These are phyloP conservation scores for Skeletonema grethae DNA, from an alignment of 108 stramenopile species.

Conservation along the genomic window DNA sequence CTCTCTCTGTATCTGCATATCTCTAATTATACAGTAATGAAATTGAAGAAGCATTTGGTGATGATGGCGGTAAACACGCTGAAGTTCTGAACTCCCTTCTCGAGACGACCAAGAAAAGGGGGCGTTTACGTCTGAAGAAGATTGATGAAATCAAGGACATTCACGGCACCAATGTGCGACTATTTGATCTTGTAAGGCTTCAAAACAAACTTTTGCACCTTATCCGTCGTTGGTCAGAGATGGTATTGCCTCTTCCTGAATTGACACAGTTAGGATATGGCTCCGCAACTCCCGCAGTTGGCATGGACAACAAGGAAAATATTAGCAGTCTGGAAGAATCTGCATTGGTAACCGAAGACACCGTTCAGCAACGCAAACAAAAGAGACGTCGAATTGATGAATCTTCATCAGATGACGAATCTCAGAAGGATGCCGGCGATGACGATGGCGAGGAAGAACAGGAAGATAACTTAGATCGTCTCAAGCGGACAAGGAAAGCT, in stretches of 20 bases:
- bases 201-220: constrained; percentile 28
- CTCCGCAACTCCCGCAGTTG: background rate
- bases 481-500: constrained; percentile 19
- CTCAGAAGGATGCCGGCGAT: constrained; percentile 24
- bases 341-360: background rate
- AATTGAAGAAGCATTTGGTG: constrained; percentile 22
- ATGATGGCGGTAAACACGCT: constrained; percentile 22
- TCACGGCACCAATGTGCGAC: background rate
- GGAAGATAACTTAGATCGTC: constrained; percentile 14
- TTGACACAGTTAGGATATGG: constrained; percentile 40
- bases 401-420: background rate
- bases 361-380: background rate
- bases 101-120: constrained; percentile 2
- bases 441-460: constrained; percentile 3
- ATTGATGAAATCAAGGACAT: constrained; percentile 23
- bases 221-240: constrained; percentile 37
- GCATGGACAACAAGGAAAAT: constrained; percentile 11
- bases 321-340: constrained; percentile 4
- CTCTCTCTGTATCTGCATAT: background rate
- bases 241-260: constrained; percentile 39
- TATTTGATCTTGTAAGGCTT: constrained; percentile 37
- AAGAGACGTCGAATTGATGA: background rate
- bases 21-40: constrained; percentile 13
- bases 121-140: constrained; percentile 23
- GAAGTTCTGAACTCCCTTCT: constrained; percentile 31